Evolutionary conservation across 495 filamentous ascomycete species (phyloP), one percentile per base, ranked within the genome.

Genomic region (Penicillium mononematosum): DNA sequence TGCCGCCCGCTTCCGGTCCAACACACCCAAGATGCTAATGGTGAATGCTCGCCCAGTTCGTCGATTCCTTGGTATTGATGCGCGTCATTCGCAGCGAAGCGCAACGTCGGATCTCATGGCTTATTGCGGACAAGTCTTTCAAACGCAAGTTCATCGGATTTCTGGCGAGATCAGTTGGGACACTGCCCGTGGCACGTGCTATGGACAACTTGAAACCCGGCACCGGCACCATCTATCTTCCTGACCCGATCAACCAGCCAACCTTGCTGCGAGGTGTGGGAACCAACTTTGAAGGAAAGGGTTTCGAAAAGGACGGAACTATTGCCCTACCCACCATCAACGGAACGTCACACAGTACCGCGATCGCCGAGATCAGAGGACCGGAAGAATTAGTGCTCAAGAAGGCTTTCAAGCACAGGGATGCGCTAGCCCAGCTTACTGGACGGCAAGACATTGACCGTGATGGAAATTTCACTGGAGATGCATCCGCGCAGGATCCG

Each of bases 51-150:
- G n/a, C 38, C 45, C 27, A 93, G 86, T 99, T 99, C 63, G 91
- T 98, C 62, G 94, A 99, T 64, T 92, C 92, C 36, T 81, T 99
- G 32, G 89, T 98, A 55, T 81, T 99, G 24, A 94, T 95, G 83
- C 90, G 92, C 46, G 88, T 89, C 6, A 82, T 98, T 20, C 85
- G 88, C 55, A 85, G 81, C 56, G 92, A 96, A 76, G 87, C 90
- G 46, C 85, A 89, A 48, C 89, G 94, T 52, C 89, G 94, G 16
- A 90, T 96, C 56, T 87, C 90, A 52, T 92, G 94, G 66, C 85
- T 99, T 9, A 94, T 95, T 55, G 94, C 94, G 4, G 92, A 93
- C 53, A 96, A 96, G 63, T 97, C 92, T 5, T 94, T 97, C 76
- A 80, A 87, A 53, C 75, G 88, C 64, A 89, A 83, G 57, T 93